Percentiles rank a stretch among this genome's conserved stretches.
These are phyloP conservation scores for Leptographium wingfieldii DNA, from an alignment of 2,329 filamentous ascomycete species.

Conservation along the genomic window DNA sequence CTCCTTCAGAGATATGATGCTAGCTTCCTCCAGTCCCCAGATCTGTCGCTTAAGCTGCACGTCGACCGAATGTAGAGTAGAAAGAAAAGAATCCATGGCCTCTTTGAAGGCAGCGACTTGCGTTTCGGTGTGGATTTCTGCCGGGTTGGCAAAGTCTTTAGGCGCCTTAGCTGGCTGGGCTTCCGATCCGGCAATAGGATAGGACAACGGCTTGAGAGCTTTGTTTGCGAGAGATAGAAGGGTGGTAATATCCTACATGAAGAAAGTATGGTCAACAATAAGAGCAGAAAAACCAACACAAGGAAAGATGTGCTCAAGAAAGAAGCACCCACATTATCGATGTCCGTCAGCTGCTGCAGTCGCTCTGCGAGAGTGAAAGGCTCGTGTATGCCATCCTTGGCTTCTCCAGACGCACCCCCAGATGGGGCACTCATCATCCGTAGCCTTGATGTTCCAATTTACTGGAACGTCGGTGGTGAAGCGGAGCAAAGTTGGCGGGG, in stretches of 20 bases:
- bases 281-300: constrained; percentile 18
- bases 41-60: constrained; percentile 64
- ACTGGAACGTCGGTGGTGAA: background rate
- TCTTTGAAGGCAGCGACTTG: constrained; percentile 45
- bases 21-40: constrained; percentile 68
- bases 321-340: constrained; percentile 53
- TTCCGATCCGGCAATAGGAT: constrained; percentile 16
- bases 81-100: constrained; percentile 55
- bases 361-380: constrained; percentile 65
- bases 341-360: constrained; percentile 66
- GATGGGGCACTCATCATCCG: background rate
- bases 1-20: constrained; percentile 47
- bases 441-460: background rate
- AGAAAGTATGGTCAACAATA: constrained; percentile 10
- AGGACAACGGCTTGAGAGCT: constrained; percentile 51
- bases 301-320: background rate
- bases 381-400: constrained; percentile 18
- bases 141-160: constrained; percentile 5
- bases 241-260: constrained; percentile 28
- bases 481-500: background rate
- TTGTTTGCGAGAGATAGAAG: constrained; percentile 37
- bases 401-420: background rate
- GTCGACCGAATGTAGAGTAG: constrained; percentile 59
- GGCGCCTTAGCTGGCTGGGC: background rate
- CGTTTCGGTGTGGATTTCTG: constrained; percentile 22